A percentile compares a stretch with the other conserved stretches of the same genome.
Evolutionary conservation across 2,329 filamentous ascomycete species (phyloP).

Genomic region (Xylaria digitata): DNA sequence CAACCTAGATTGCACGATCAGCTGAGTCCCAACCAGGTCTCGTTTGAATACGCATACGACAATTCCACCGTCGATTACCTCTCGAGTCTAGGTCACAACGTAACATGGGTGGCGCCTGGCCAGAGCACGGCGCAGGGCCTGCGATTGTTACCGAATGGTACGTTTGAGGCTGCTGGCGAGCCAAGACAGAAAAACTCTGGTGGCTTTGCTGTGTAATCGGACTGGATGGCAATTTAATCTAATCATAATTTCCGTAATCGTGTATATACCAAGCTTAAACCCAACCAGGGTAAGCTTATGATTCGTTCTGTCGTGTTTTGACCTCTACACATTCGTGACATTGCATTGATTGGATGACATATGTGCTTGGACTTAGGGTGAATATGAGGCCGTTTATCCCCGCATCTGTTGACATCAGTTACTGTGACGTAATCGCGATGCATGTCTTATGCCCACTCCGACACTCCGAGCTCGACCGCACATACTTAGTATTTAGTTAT

Average conservation of each 20-base stretch:
- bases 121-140: slow-evolving; percentile 80
- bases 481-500: neutral
- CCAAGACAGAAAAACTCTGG: slow-evolving; percentile 82
- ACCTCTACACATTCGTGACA: neutral
- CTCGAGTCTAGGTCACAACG: slow-evolving; percentile 75
- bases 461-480: slow-evolving; percentile 10
- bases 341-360: neutral
- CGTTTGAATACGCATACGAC: slow-evolving; percentile 79
- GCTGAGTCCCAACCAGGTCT: slow-evolving; percentile 74
- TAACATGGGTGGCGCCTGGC: slow-evolving; percentile 75
- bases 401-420: slow-evolving; percentile 6
- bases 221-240: neutral
- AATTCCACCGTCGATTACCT: slow-evolving; percentile 76
- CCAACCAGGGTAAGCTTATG: neutral
- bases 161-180: slow-evolving; percentile 84
- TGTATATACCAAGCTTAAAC: neutral
- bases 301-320: neutral
- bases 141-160: slow-evolving; percentile 69
- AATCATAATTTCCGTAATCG: slow-evolving; percentile 29
- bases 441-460: slow-evolving; percentile 11
- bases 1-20: slow-evolving; percentile 84
- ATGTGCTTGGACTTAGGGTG: neutral
- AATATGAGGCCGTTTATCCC: slow-evolving; percentile 15
- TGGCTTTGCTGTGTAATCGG: slow-evolving; percentile 64
- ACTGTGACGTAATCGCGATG: slow-evolving; percentile 33